phyloP scores from a whole-genome alignment of 2,329 filamentous ascomycete genomes.

The Talaromyces sp. region DNA sequence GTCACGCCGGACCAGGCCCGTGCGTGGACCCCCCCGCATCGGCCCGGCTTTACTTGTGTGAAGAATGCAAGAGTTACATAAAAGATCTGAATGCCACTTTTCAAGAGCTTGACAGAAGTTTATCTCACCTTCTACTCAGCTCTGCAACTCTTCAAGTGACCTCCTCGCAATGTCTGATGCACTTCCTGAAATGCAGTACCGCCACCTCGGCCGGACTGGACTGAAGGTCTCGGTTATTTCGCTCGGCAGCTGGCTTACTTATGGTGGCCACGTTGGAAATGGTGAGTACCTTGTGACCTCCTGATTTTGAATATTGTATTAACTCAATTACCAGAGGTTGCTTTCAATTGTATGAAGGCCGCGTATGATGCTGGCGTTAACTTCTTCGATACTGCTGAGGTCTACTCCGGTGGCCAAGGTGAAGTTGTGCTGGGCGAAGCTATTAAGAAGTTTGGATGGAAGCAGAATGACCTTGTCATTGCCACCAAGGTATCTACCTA shows the following conservation, averaged over 20 bases:
- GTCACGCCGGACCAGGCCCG: neutral
- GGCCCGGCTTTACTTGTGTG: too few relatives aligned
- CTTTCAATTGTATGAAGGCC: constrained; percentile 51
- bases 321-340: constrained; percentile 25
- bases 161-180: constrained; percentile 20
- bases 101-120: too few relatives aligned
- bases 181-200: constrained; percentile 55
- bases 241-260: constrained; percentile 66
- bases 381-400: constrained; percentile 59
- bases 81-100: too few relatives aligned
- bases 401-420: constrained; percentile 56
- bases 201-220: constrained; percentile 70
- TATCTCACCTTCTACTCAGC: neutral
- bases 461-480: constrained; percentile 60
- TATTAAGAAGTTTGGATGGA: constrained; percentile 61
- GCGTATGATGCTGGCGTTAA: constrained; percentile 62
- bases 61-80: too few relatives aligned
- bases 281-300: constrained; percentile 45
- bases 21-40: too few relatives aligned
- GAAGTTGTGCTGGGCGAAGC: constrained; percentile 60
- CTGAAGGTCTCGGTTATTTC: constrained; percentile 75
- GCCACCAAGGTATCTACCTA: constrained; percentile 52
- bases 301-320: too few relatives aligned
- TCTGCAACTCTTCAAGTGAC: too few relatives aligned
- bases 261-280: constrained; percentile 71